These are phyloP conservation scores for Coniophora puteana DNA, from an alignment of 1,284 basidiomycete species.

Conservation along the genomic window DNA sequence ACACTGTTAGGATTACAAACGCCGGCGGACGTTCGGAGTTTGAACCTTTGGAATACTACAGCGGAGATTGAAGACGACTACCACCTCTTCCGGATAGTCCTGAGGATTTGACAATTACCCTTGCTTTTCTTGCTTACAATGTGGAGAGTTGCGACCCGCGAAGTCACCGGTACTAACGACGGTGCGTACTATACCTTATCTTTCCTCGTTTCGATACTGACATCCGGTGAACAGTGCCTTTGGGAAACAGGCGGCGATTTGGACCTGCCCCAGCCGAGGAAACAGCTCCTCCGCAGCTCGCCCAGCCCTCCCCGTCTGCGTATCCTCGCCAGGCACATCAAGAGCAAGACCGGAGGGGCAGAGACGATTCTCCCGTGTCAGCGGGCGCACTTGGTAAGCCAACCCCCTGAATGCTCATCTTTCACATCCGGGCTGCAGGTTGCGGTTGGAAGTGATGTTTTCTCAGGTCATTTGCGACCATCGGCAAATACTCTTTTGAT, in stretches of 20 bases:
- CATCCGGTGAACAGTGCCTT: conserved; percentile 48
- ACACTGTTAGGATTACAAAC: too few species aligned
- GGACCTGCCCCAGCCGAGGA: conserved; percentile 80
- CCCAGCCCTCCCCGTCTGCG: conserved; percentile 80
- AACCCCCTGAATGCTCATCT: too few species aligned
- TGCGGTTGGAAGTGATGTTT: not conserved
- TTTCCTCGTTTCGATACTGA: conserved; percentile 10
- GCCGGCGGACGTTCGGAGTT: too few species aligned
- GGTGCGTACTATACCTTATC: conserved; percentile 37
- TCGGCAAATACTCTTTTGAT: too few species aligned
- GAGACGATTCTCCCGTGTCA: conserved; percentile 60
- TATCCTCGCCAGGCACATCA: conserved; percentile 66
- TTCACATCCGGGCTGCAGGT: not conserved
- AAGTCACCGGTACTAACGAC: conserved; percentile 82
- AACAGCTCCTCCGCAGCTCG: conserved; percentile 70
- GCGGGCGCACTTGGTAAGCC: conserved; percentile 61
- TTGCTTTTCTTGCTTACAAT: conserved; percentile 48
- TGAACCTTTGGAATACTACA: too few species aligned
- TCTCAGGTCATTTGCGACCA: not conserved
- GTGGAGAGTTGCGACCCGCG: conserved; percentile 86
- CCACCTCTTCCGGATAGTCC: conserved; percentile 12
- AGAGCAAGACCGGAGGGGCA: conserved; percentile 54
- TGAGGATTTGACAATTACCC: conserved; percentile 10
- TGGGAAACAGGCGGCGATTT: conserved; percentile 84
- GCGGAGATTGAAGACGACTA: conserved; percentile 32